phyloP scores from a whole-genome alignment of 2,329 filamentous ascomycete genomes.

The Coniochaeta hoffmannii region DNA sequence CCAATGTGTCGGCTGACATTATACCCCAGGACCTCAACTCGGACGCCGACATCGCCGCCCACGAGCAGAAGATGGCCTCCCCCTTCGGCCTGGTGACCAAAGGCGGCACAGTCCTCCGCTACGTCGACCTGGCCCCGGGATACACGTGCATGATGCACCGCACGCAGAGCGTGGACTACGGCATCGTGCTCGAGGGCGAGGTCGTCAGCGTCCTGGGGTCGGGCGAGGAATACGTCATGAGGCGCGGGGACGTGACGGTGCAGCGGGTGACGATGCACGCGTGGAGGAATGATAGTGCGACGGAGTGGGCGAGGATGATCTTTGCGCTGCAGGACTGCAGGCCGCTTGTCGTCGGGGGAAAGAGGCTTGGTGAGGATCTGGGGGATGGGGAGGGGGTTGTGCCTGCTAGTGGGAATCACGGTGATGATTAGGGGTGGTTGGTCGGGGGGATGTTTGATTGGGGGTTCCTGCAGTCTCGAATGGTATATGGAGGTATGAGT shows the following conservation, averaged over 20 bases:
- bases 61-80: constrained; percentile 10
- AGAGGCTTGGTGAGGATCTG: constrained; percentile 10
- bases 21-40: constrained; percentile 7
- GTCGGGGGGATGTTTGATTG: neutral
- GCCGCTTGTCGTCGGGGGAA: constrained; percentile 10
- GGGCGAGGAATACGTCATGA: constrained; percentile 10
- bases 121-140: constrained; percentile 20
- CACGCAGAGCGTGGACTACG: constrained; percentile 16
- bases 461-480: too few relatives aligned
- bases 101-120: constrained; percentile 16
- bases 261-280: constrained; percentile 44
- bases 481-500: too few relatives aligned
- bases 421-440: neutral
- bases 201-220: constrained; percentile 11
- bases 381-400: constrained; percentile 6
- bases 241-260: constrained; percentile 25
- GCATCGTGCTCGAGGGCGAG: constrained; percentile 13
- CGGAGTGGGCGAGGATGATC: constrained; percentile 38
- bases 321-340: constrained; percentile 32
- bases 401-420: constrained; percentile 10
- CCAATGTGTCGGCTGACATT: neutral
- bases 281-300: constrained; percentile 40
- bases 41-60: constrained; percentile 11
- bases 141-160: constrained; percentile 24
- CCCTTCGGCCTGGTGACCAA: constrained; percentile 11